Conservation (phyloP, 164 flowering plant genomes). For the Umbellularia californica region DNA sequence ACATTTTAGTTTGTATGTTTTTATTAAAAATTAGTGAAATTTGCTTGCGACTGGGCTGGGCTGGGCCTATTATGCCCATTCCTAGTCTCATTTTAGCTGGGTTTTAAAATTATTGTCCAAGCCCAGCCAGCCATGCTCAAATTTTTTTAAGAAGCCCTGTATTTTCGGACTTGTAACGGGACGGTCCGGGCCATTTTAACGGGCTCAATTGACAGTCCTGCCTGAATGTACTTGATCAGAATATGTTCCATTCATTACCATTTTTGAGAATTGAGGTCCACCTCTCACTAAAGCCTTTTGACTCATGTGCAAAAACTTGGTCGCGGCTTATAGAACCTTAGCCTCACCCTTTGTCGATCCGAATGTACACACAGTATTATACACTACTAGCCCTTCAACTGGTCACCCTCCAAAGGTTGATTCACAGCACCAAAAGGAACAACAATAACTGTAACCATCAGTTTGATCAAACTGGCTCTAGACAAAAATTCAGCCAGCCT, state of each 20-base stretch:
- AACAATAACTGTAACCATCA: not conserved
- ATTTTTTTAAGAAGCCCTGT: too few species aligned
- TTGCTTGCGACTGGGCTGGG: too few species aligned
- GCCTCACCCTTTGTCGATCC: slow-evolving; percentile 1
- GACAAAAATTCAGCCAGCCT: not conserved
- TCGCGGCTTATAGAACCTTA: not conserved
- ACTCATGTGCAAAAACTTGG: not conserved
- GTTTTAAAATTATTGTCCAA: too few species aligned
- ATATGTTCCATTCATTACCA: slow-evolving; percentile 1
- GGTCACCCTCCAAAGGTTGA: not conserved
- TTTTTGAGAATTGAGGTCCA: not conserved
- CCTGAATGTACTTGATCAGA: not conserved
- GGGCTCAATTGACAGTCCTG: not conserved
- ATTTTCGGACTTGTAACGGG: too few species aligned
- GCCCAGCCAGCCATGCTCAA: too few species aligned
- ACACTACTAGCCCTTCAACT: not conserved
- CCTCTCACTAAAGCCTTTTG: not conserved
- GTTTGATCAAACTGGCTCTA: not conserved
- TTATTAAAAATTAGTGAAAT: too few species aligned
- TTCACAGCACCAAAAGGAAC: not conserved
- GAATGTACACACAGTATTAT: not conserved
- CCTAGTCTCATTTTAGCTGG: too few species aligned
- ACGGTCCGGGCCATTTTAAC: too few species aligned
- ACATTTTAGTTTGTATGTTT: too few species aligned
- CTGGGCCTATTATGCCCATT: too few species aligned